phyloP scores from a whole-genome alignment of 2,329 filamentous ascomycete species.

The Mycocentrospora acerina region DNA sequence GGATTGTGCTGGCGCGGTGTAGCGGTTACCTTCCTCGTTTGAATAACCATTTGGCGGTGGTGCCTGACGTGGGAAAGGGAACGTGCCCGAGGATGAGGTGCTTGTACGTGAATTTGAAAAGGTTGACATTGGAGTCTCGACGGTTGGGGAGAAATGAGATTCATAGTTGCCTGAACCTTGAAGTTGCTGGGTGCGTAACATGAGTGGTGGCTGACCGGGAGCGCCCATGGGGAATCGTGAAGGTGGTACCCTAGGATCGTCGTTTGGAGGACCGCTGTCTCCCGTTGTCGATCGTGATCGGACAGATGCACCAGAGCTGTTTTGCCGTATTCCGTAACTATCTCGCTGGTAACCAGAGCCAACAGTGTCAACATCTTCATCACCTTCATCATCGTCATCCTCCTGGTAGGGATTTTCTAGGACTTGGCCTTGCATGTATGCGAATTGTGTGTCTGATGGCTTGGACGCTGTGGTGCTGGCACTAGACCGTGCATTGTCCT shows the following conservation, averaged over 20 bases:
- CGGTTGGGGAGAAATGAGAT: slow-evolving; percentile 90
- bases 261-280: slow-evolving; percentile 60
- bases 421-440: slow-evolving; percentile 71
- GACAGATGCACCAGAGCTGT: slow-evolving; percentile 73
- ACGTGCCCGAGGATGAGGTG: slow-evolving; percentile 70
- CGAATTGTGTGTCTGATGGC: slow-evolving; percentile 71
- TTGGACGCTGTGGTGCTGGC: slow-evolving; percentile 50
- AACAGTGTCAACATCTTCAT: slow-evolving; percentile 46
- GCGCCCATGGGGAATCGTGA: slow-evolving; percentile 69
- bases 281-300: slow-evolving; percentile 74
- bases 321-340: slow-evolving; percentile 61
- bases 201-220: slow-evolving; percentile 59
- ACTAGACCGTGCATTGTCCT: slow-evolving; percentile 54
- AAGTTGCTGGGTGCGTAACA: slow-evolving; percentile 65
- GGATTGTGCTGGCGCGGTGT: slow-evolving; percentile 84
- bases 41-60: slow-evolving; percentile 68
- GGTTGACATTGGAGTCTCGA: slow-evolving; percentile 71
- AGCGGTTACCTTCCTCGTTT: slow-evolving; percentile 73
- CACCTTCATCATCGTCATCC: slow-evolving; percentile 59
- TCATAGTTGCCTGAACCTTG: slow-evolving; percentile 70
- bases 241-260: slow-evolving; percentile 59
- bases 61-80: slow-evolving; percentile 74
- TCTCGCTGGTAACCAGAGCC: slow-evolving; percentile 41
- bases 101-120: slow-evolving; percentile 64
- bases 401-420: slow-evolving; percentile 82